A percentile compares a stretch with the other conserved stretches of the same genome.
phyloP scores from a whole-genome alignment of 768 basidiomycete species.

The Terana coerulea region DNA sequence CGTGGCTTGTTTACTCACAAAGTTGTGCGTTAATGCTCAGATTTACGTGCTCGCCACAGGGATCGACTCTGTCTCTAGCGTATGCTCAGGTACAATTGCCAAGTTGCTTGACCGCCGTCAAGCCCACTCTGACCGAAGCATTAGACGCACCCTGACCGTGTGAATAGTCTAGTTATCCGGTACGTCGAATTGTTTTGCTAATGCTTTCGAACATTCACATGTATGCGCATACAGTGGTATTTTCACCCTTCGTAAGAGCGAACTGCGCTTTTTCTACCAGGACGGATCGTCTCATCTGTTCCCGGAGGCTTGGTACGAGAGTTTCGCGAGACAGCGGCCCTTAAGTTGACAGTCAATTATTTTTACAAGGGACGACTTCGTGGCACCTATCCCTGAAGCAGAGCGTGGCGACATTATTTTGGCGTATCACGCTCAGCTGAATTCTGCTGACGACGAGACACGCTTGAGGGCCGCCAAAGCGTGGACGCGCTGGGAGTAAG shows the following conservation, averaged over 20 bases:
- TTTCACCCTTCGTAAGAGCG: conserved; percentile 81
- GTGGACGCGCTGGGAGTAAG: conserved; percentile 91
- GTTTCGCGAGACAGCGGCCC: background rate
- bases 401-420: conserved; percentile 77
- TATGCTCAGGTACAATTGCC: conserved; percentile 67
- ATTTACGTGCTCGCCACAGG: conserved; percentile 36
- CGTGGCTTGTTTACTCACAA: conserved; percentile 12
- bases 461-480: conserved; percentile 72
- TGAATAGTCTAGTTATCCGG: conserved; percentile 77
- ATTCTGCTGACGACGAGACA: conserved; percentile 62
- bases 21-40: background rate
- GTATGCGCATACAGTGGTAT: conserved; percentile 87
- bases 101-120: no score
- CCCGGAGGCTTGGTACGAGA: conserved; percentile 80
- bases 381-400: conserved; percentile 74
- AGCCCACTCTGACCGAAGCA: background rate
- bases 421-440: conserved; percentile 82
- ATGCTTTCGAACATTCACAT: background rate
- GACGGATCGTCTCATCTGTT: conserved; percentile 78
- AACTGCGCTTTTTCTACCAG: conserved; percentile 92
- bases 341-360: background rate
- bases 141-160: conserved; percentile 76
- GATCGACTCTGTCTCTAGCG: conserved; percentile 80
- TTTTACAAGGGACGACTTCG: conserved; percentile 71
- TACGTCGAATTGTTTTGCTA: conserved; percentile 24